Evolutionary conservation across 371 early-diverging fungal species (phyloP).

Genomic region (Apophysomyces ossiformis): DNA sequence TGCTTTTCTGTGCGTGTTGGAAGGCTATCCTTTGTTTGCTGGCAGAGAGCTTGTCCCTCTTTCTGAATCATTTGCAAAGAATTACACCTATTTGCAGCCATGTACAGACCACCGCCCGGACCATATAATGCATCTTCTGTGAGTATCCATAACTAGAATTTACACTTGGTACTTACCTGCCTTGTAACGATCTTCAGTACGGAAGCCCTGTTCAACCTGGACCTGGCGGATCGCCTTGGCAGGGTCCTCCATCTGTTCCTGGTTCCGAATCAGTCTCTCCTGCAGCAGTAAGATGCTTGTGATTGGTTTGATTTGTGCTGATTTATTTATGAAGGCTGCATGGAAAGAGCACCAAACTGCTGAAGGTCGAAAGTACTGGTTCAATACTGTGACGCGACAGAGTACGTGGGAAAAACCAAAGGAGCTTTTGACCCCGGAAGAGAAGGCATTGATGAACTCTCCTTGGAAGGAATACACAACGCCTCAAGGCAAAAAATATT

Average conservation of each 20-base stretch:
- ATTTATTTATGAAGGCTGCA: constrained; percentile 21
- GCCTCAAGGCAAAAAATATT: constrained; percentile 87
- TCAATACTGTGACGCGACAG: constrained; percentile 76
- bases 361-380: constrained; percentile 88
- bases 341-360: constrained; percentile 84
- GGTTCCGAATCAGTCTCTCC: constrained; percentile 15
- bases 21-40: too few relatives aligned
- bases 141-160: not conserved
- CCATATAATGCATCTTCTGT: constrained; percentile 6
- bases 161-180: not conserved
- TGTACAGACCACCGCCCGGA: constrained; percentile 10
- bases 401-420: constrained; percentile 96
- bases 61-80: not conserved
- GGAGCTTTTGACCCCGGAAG: constrained; percentile 84
- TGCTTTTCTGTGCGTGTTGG: too few relatives aligned
- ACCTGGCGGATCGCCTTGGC: constrained; percentile 31
- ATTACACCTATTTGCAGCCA: constrained; percentile 1
- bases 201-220: constrained; percentile 15
- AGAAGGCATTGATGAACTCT: constrained; percentile 71
- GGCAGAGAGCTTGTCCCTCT: too few relatives aligned
- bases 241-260: constrained; percentile 23
- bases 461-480: constrained; percentile 91
- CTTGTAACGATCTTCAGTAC: constrained; percentile 8
- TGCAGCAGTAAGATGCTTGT: constrained; percentile 18
- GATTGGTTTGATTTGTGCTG: constrained; percentile 8